A percentile compares a stretch with the other conserved stretches of the same genome.
phyloP scores from a whole-genome alignment of 148 eudicot species.

The Rhododendron molle region DNA sequence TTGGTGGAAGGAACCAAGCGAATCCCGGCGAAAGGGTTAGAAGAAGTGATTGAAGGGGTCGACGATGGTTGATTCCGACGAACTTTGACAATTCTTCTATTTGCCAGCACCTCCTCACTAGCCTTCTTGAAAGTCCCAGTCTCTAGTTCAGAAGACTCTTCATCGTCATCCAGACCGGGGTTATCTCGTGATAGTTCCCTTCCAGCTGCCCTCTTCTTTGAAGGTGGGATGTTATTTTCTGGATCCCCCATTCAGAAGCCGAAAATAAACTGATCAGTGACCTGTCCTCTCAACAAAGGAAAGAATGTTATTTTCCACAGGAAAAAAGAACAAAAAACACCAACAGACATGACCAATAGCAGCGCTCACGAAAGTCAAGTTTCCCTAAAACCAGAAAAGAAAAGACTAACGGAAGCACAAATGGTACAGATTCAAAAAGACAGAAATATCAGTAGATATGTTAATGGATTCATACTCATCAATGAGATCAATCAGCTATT shows the following conservation, averaged over 20 bases:
- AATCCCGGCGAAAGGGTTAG: slow-evolving; percentile 83
- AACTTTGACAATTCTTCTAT: slow-evolving; percentile 76
- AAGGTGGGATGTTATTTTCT: slow-evolving; percentile 55
- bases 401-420: background rate
- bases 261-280: background rate
- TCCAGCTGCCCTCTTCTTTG: slow-evolving; percentile 92
- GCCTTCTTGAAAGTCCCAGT: slow-evolving; percentile 81
- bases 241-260: slow-evolving; percentile 34
- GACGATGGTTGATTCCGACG: slow-evolving; percentile 54
- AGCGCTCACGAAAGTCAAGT: background rate
- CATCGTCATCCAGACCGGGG: slow-evolving; percentile 84
- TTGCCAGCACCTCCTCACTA: slow-evolving; percentile 78
- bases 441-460: background rate
- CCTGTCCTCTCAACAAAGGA: background rate
- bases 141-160: slow-evolving; percentile 55
- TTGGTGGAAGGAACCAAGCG: slow-evolving; percentile 55
- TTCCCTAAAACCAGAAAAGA: background rate
- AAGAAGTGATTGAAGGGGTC: slow-evolving; percentile 54
- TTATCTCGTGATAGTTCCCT: slow-evolving; percentile 75
- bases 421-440: background rate
- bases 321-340: background rate
- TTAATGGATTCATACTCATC: background rate
- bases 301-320: background rate
- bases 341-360: background rate
- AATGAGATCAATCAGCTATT: background rate